Evolutionary conservation across 2,329 filamentous ascomycete genomes (phyloP), one percentile per base, ranked within the genome.

Genomic region (Aspergillus viridinutans): DNA sequence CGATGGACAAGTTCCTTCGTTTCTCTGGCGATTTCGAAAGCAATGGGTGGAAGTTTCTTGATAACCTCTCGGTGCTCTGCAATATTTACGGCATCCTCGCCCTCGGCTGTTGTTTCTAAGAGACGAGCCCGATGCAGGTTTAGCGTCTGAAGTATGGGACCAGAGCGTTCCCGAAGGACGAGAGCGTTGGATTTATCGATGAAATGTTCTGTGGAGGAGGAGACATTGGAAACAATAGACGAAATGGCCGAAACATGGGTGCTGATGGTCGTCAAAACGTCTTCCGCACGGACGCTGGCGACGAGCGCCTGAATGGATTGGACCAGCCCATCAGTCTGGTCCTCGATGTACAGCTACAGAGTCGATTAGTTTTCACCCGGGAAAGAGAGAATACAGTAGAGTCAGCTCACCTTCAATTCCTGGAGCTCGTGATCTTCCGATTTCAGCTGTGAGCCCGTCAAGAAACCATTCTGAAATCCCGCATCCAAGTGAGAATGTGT

Each of bases 261-360:
- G 26, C 83, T 83, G 58, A 95, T 86, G 57, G 85, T 81, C 56
- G 83, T 78, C 57, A 89, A 83, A 28, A 81, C 77, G 29, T 83
- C 83, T 62, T 89, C 84, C 52, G 81, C 80, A 54, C 89, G 87
- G 60, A 92, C 87, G 29, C 85, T 85, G 54, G 83, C 82, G 49
- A 95, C 90, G 7, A 96, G 83, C n/a, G 86, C 84, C 73, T 94
- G 90, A 61, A 95, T 92, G 48, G 86, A 89, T 63, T 90, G 85
- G 26, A 94, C 87, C 58, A 96, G 81, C 3, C 86, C 78, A 52
- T 90, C 89, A 10, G 89, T 92, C 71, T 94, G 90, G 68, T 92
- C 89, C 69, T 94, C 89, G 38, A 95, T 83, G 69, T 91, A 92
- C 58, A 90, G 83, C 84, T 89, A 58, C 28, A 56, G 29, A 53